Evolutionary conservation across 2,329 filamentous ascomycete genomes (phyloP), one percentile per base, ranked within the genome.

Genomic region (Alternaria arbusti): DNA sequence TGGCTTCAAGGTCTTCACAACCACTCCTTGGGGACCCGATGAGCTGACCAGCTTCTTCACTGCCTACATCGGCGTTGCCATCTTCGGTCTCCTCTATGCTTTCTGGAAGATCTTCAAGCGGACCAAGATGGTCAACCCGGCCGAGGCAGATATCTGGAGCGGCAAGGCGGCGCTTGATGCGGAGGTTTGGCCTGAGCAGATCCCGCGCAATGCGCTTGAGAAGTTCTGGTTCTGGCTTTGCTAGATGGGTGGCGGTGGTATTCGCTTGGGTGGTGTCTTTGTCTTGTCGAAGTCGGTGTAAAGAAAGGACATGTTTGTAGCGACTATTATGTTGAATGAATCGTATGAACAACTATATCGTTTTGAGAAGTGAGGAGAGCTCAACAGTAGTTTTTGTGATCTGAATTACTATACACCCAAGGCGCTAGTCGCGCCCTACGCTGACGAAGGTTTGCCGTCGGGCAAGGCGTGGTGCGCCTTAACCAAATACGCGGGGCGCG

Each of bases 21-120:
- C 72, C 49, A 76, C 67, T 55, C 78, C 74, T 2, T 86, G 83
- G 77, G 75, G 68, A 50, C 43, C 68, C 8, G 65, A 68, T 26
- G 28, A 76, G 67, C 74, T 83, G 9, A 79, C 83, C 47, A 79
- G 79, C 25, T 87, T 87, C 69, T 76, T 87, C 52, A 86, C 84
- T 0, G 82, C 82, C 3, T 86, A 86, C 65, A 79, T 85, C n/a
- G 83, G 83, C 6, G 62, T 80, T 28, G 66, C 68, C 9, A 79
- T 81, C 59, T 80, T 73, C 74, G 69, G 82, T 13, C 75, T 79
- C 7, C 79, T 86, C 9, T 92, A 86, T 70, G 65, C 85, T 12
- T 84, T 87, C 49, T 92, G 89, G 87, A 92, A 93, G 77, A 76
- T 89, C 36, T 80, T 86, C 73, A 91, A 90, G 74, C 85, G 87